Evolutionary conservation across 2,329 filamentous ascomycete genomes (phyloP), one percentile per base, ranked within the genome.

Genomic region (Didymella keratinophila): DNA sequence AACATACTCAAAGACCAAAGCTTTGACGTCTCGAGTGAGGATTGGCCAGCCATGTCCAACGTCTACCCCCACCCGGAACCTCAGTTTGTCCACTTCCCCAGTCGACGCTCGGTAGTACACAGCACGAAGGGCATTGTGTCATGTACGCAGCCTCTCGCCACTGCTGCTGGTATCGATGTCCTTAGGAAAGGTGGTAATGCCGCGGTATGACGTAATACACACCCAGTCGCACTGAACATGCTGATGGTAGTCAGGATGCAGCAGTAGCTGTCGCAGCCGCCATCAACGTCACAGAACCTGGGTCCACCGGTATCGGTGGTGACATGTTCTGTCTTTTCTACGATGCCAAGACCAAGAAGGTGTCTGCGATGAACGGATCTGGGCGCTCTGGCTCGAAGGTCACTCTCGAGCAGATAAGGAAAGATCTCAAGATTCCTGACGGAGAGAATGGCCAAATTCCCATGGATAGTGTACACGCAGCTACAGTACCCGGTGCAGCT

Each of bases 321-420:
- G 95, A 99, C 79, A 93, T 97, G 88, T 99, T 98, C 80, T 93
- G 93, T 76, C 86, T 98, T 34, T 97, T 87, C 82, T 98, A 94
- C 81, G 86, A 96, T 73, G 92, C 92, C 41, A 86, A 89, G 67
- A 91, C 89, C 0, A 90, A 90, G 72, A 90, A 90, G 63, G 89
- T 98, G 9, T 89, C 88, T 53, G 91, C 93, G 10, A 81, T 98
- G 77, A 99, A 99, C 77, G 95, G 93, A 20, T 97, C 93, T 1
- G 95, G 95, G n/a, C 88, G 95, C 27, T 87, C 92, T 3, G 88
- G 91, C 4, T 82, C 79, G 50, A 87, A 89, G 36, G 87, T 81
- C 62, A 90, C 88, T 0, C 82, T 96, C 0, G 88, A 92, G 52
- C 83, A 81, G 30, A 84, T 96, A 53, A 86, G 91, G 23, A 83